Base-by-base conservation (phyloP, 257 asterid species). In the Capsicum pubescens region DNA sequence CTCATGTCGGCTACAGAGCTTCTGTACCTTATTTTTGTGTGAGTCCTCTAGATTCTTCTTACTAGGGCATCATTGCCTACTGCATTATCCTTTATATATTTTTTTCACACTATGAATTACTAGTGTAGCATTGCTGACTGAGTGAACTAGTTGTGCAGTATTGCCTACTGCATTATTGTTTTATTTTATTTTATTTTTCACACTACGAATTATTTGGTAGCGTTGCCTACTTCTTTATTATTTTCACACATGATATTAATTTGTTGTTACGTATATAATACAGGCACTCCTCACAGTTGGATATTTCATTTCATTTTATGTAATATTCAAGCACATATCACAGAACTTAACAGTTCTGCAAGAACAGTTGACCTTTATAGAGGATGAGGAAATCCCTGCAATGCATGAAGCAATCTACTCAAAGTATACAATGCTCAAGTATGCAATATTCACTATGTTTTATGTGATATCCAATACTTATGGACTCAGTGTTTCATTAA, bases 351-450 rank as follows among this genome's bases (percentile, higher is more conserved):
- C 76, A 36, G 86, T 86, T 76, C 88, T 95, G 66, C 82, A 93
- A 84, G 96, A 95, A 63, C 99, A 95, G 77, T 86, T 95, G 89
- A 85, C 88, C 82, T 87, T 92, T 88, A 86, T 93, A 46, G 95
- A 93, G 64, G 91, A 89, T 32, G 97, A 94, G 87, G 92, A 91
- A 79, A 89, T 92, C 78, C 92, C 90, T 21, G 88, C 90, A 6
- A 94, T 95, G 99, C 93, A 83, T 56, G 97, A 93, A 76, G 97
- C 97, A 7, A 90, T 93, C 83, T 88, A 92, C 84, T 87, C 94
- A 14, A 94, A 95, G 82, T 92, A 92, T 88, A 88, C 84, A 86
- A 95, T 94, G 97, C 90, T 95, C 91, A 94, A 89, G 99, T 95
- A 93, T 78, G 93, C 57, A 68, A 39, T 16, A 46, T 52, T 66